Base-by-base conservation (phyloP, 768 basidiomycete species). In the Holtermannia corniformis region DNA sequence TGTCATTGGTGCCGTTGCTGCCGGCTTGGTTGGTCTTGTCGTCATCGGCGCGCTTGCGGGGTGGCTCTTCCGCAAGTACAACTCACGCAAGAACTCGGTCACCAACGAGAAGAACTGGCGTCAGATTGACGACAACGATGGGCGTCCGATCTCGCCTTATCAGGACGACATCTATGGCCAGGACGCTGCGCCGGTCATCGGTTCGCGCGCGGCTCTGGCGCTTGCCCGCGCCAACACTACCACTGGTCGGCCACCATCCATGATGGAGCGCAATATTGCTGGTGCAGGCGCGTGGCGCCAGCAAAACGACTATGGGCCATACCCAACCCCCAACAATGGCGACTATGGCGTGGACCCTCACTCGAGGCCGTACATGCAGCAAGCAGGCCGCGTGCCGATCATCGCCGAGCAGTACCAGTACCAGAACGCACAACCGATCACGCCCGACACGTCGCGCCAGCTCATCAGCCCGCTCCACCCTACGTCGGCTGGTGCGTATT, bases 31-130 rank as follows among this genome's bases (percentile, higher is more conserved):
- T 16, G 66, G 63, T 26, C 24, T 68, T 21, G 57, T 63, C 23
- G 41, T 61, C 12, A 16, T 65, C 37, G 66, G 63, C 14, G 54
- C 61, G 14, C 25, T 55, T 14, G 21, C 54, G 27, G 64, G 66
- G 2, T 68, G 61, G 61, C 26, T 62, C 11, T 68, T 65, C 57
- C 66, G 66, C 49, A 68, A 68, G 54, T 58, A 52, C 45, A 42
- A 57, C 20, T 22, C 51, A 10, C 47, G 66, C 21, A 51, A 59
- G 23, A 37, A 57, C 14, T 56, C 60, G 16, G 32, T 37, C 32
- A 37, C 32, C 32, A 37, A 37, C 32, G 32, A 37, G 32, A 37
- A 37, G 32, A 37, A 37, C n/a, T 68, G 66, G 66, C 44, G 58
- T 4, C 60, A 65, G 44, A 54, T 68, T 21, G 47, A 63, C 37